phyloP scores from a whole-genome alignment of 805 yeast genomes.

The Vanderwaltozyma verrucispora region DNA sequence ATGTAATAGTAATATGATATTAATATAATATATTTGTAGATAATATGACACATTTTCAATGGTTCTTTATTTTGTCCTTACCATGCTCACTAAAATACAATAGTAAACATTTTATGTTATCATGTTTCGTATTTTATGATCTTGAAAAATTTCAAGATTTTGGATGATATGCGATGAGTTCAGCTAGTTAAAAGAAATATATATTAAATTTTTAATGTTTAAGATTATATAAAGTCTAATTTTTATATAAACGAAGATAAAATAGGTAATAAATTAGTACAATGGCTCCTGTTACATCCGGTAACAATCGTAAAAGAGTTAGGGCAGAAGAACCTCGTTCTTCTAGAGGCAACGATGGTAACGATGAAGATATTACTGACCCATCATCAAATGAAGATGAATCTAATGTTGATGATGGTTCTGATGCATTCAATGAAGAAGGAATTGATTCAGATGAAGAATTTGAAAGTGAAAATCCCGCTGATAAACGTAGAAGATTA shows the following conservation, averaged over 20 bases:
- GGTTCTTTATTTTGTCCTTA: no score
- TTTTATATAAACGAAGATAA: no score
- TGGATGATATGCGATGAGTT: constrained; percentile 16
- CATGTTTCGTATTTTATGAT: constrained; percentile 10
- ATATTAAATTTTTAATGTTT: no score
- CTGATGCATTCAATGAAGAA: constrained; percentile 28
- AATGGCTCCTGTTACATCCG: neutral
- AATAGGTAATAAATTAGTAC: no score
- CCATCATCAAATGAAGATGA: constrained; percentile 39
- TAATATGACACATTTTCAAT: no score
- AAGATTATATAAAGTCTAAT: no score
- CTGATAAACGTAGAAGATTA: constrained; percentile 86
- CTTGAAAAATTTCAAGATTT: constrained; percentile 13
- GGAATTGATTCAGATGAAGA: constrained; percentile 62
- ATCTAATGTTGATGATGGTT: constrained; percentile 28
- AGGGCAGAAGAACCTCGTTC: constrained; percentile 14
- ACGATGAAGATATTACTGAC: constrained; percentile 49
- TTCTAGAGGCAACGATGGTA: constrained; percentile 27
- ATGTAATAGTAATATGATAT: neutral
- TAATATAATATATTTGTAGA: no score
- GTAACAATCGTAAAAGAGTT: constrained; percentile 14
- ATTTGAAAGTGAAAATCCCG: constrained; percentile 65
- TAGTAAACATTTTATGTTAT: no score
- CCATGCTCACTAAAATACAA: no score
- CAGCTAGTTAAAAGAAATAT: neutral